A percentile compares a stretch with the other conserved stretches of the same genome.
These are phyloP conservation scores for Dianthus caryophyllus DNA, from an alignment of 148 eudicot genomes.

Conservation along the genomic window DNA sequence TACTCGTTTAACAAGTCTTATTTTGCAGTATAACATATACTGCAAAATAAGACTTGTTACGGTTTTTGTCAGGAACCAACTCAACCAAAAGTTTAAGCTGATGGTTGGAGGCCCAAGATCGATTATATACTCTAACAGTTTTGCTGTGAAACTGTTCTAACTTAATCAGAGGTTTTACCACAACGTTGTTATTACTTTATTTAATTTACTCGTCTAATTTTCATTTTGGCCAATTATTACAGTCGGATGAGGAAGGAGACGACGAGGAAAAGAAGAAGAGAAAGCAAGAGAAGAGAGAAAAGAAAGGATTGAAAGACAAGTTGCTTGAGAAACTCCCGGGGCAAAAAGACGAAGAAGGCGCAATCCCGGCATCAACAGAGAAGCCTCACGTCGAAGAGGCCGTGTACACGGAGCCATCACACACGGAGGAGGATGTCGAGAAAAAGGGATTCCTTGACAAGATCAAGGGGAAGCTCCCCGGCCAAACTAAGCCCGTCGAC, in stretches of 20 bases:
- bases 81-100: too few relatives aligned
- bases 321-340: conserved; percentile 26
- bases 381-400: conserved; percentile 26
- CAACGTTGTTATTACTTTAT: too few relatives aligned
- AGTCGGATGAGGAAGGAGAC: conserved; percentile 55
- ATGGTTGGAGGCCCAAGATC: too few relatives aligned
- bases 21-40: too few relatives aligned
- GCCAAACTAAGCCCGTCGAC: conserved; percentile 31
- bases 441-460: conserved; percentile 48
- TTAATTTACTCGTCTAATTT: too few relatives aligned
- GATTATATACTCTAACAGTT: too few relatives aligned
- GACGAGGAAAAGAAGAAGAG: conserved; percentile 32
- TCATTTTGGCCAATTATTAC: conserved; percentile 16
- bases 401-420: conserved; percentile 21
- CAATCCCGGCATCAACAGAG: conserved; percentile 31
- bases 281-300: conserved; percentile 35
- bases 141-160: too few relatives aligned
- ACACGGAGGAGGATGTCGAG: conserved; percentile 18
- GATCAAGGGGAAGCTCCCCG: conserved; percentile 53
- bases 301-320: conserved; percentile 33
- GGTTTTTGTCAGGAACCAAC: too few relatives aligned
- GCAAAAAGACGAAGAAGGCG: conserved; percentile 26
- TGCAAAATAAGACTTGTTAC: too few relatives aligned
- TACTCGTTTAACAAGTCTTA: too few relatives aligned
- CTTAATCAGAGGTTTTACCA: too few relatives aligned